Base-by-base conservation (phyloP, 345 rosid species). In the Citrus cavaleriei region DNA sequence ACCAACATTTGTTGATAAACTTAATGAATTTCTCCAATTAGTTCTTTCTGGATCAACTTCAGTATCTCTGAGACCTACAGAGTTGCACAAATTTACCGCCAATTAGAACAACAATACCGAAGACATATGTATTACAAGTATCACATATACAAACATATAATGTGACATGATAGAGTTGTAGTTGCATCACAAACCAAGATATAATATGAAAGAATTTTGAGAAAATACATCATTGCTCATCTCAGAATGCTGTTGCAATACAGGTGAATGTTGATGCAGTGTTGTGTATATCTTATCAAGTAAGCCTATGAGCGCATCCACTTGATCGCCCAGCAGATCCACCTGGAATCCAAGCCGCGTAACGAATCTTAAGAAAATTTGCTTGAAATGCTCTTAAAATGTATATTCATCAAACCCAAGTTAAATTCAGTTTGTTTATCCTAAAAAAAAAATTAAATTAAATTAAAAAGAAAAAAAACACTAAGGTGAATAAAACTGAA, bases 241-340 rank as follows among this genome's bases (percentile, higher is more conserved):
- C 86, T 86, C 89, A 63, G 85, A 83, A 81, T 84, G 34, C 25
- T 87, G 88, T 59, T 84, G 83, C 73, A 89, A 63, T 55, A 82
- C 78, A 9, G 81, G 83, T 65, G 93, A 81, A 77, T 84, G 70
- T 30, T 80, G 86, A 77, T 63, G 69, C 22, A 95, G 81, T 64
- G 80, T 81, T 67, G 63, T 63, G 81, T 89, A 87, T 77, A 86
- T 83, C 86, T 82, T 88, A 82, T 90, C 81, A 21, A 95, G 93
- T 35, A 89, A 69, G 73, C 70, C 74, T 73, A 80, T 70, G 22
- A 88, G 93, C 6, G 25, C 76, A 32, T 93, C 97, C 21, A 93
- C 98, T 87, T 90, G 97, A 84, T 95, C 91, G 0, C 92, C 98
- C 38, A 95, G 88, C 65, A 93, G 87, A 85, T 95, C 97, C 76